phyloP scores from a whole-genome alignment of 306 rosid species.

The Inga leiocalycina region DNA sequence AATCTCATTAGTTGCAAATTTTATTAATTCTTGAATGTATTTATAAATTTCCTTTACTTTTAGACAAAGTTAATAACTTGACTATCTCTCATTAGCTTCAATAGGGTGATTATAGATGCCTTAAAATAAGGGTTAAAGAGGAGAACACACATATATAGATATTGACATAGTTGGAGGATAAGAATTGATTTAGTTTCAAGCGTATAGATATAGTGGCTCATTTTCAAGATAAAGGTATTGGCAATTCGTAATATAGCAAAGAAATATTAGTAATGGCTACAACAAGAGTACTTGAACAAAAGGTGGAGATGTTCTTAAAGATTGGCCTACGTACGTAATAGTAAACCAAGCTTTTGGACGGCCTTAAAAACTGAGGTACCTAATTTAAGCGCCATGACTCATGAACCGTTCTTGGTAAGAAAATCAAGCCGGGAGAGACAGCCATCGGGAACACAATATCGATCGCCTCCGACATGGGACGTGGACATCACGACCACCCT shows the following conservation, averaged over 20 bases:
- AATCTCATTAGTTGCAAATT: no score
- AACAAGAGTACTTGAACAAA: neutral
- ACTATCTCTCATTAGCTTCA: no score
- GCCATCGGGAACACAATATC: neutral
- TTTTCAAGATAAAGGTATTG: neutral
- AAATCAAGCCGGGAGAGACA: neutral
- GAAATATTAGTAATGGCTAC: neutral
- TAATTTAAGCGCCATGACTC: neutral
- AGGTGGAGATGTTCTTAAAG: neutral
- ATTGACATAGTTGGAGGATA: no score
- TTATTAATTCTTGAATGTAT: no score
- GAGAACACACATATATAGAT: no score
- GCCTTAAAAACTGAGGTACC: neutral
- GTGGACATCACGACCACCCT: slow-evolving; percentile 17
- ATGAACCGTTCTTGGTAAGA: neutral
- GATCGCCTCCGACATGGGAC: slow-evolving; percentile 66
- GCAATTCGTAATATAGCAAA: neutral
- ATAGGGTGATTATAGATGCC: no score
- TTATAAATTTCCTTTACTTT: no score
- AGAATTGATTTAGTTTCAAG: no score
- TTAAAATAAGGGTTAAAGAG: no score
- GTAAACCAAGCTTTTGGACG: neutral
- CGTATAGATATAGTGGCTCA: no score
- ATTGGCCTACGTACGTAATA: neutral
- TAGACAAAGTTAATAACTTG: no score